Conservation (phyloP, 2,329 filamentous ascomycete species). For the Pestalotiopsis sp. region DNA sequence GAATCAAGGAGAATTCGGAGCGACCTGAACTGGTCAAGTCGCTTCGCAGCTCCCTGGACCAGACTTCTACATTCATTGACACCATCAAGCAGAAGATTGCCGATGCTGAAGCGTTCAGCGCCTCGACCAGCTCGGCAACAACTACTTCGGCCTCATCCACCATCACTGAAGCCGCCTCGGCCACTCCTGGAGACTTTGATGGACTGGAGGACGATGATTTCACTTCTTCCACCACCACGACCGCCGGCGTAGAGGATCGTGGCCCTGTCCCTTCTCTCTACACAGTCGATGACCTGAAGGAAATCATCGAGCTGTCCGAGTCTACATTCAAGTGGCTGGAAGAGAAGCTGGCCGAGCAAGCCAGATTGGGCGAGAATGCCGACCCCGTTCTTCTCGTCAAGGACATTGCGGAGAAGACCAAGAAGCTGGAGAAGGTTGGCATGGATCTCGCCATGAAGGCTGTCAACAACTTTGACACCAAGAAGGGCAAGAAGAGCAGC, state of each 20-base stretch:
- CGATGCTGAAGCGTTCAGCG: constrained; percentile 64
- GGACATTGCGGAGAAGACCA: constrained; percentile 69
- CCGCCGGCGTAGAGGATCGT: constrained; percentile 45
- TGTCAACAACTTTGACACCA: constrained; percentile 55
- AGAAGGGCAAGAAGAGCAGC: constrained; percentile 40
- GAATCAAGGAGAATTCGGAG: constrained; percentile 69
- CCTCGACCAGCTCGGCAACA: constrained; percentile 50
- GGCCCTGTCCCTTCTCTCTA: constrained; percentile 68
- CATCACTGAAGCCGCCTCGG: constrained; percentile 47
- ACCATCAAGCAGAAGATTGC: constrained; percentile 69
- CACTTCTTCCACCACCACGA: constrained; percentile 35
- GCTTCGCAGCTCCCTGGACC: constrained; percentile 70
- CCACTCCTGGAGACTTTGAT: constrained; percentile 57
- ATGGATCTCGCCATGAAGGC: constrained; percentile 72
- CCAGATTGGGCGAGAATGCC: constrained; percentile 66
- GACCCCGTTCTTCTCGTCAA: constrained; percentile 74
- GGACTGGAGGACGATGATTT: constrained; percentile 74
- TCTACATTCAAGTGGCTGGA: constrained; percentile 73
- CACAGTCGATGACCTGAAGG: constrained; percentile 68
- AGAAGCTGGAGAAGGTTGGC: constrained; percentile 69
- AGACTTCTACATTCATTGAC: constrained; percentile 69
- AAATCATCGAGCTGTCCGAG: constrained; percentile 62
- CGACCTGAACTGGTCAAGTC: constrained; percentile 69
- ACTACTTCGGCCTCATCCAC: constrained; percentile 43
- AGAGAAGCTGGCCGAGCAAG: constrained; percentile 69